phyloP scores from a whole-genome alignment of 2,329 filamentous ascomycete species.

The Pseudogymnoascus sp. region DNA sequence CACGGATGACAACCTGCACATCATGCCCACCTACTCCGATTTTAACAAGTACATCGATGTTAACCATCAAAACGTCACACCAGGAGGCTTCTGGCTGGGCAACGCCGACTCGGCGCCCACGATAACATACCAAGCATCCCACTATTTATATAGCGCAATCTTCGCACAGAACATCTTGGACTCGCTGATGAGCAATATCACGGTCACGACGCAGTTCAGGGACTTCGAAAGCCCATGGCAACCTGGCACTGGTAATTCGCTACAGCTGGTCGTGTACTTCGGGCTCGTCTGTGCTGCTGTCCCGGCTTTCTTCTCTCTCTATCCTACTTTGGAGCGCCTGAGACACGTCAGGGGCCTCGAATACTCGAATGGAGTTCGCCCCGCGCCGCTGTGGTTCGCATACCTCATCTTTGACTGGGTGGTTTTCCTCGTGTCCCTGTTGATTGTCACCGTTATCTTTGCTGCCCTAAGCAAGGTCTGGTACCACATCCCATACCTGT shows the following conservation, averaged over 20 bases:
- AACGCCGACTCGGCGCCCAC: constrained; percentile 50
- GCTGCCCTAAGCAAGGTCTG: constrained; percentile 52
- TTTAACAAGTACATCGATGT: constrained; percentile 58
- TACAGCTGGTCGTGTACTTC: constrained; percentile 77
- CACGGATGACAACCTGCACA: constrained; percentile 14
- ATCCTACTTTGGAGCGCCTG: constrained; percentile 76
- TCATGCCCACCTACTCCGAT: constrained; percentile 53
- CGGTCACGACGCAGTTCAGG: constrained; percentile 64
- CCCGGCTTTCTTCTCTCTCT: constrained; percentile 80
- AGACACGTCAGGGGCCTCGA: constrained; percentile 74
- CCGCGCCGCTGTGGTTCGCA: constrained; percentile 74
- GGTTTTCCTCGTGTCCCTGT: constrained; percentile 59
- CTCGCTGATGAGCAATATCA: constrained; percentile 55
- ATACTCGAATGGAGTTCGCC: constrained; percentile 84
- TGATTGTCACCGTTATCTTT: constrained; percentile 61
- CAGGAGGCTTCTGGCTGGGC: constrained; percentile 73
- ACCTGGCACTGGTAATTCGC: constrained; percentile 57
- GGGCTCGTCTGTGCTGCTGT: constrained; percentile 68
- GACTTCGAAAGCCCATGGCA: constrained; percentile 67
- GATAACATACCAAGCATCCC: constrained; percentile 62
- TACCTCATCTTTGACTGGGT: constrained; percentile 74
- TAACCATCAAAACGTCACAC: constrained; percentile 59
- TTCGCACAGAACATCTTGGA: constrained; percentile 57
- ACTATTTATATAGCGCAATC: constrained; percentile 46
- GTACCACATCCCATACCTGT: constrained; percentile 74